phyloP scores from a whole-genome alignment of 139 green algal genomes.

The Limnomonas spitsbergensis region DNA sequence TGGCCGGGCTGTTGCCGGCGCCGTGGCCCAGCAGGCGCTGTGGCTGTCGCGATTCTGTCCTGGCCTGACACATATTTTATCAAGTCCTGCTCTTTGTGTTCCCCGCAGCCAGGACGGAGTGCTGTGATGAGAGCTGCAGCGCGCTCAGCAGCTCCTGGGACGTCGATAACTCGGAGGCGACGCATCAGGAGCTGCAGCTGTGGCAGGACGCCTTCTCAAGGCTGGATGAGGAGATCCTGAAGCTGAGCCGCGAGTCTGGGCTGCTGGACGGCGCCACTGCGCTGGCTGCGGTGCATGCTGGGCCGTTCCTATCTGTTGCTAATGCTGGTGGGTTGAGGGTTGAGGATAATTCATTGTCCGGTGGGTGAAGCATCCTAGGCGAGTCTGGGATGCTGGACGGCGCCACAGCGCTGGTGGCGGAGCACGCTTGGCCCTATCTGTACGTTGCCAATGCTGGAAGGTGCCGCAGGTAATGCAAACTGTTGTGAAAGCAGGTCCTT shows the following conservation, averaged over 20 bases:
- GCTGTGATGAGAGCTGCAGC: background rate
- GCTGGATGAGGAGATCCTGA: constrained; percentile 16
- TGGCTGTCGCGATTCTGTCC: too few relatives aligned
- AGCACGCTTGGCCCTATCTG: constrained; percentile 30
- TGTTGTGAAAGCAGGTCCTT: too few relatives aligned
- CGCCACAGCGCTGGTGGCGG: constrained; percentile 38
- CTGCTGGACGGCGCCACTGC: constrained; percentile 45
- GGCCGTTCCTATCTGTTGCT: constrained; percentile 31
- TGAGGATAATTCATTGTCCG: too few relatives aligned
- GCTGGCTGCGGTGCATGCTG: constrained; percentile 35
- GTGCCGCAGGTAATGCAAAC: too few relatives aligned
- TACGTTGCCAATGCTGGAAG: constrained; percentile 40
- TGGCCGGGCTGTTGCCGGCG: too few relatives aligned
- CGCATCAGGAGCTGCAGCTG: background rate
- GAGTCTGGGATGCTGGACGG: constrained; percentile 31
- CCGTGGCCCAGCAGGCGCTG: too few relatives aligned
- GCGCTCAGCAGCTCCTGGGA: background rate
- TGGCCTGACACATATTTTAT: too few relatives aligned
- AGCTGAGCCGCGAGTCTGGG: background rate
- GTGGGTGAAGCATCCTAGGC: background rate
- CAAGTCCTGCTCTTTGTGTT: too few relatives aligned
- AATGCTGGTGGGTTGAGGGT: constrained; percentile 28
- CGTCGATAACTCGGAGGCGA: background rate
- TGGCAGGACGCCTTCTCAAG: background rate
- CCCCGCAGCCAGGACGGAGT: background rate